Percentiles rank a stretch among this genome's conserved stretches.
Evolutionary conservation across 2,329 filamentous ascomycete genomes (phyloP).

Genomic region (Lithohypha guttulata): DNA sequence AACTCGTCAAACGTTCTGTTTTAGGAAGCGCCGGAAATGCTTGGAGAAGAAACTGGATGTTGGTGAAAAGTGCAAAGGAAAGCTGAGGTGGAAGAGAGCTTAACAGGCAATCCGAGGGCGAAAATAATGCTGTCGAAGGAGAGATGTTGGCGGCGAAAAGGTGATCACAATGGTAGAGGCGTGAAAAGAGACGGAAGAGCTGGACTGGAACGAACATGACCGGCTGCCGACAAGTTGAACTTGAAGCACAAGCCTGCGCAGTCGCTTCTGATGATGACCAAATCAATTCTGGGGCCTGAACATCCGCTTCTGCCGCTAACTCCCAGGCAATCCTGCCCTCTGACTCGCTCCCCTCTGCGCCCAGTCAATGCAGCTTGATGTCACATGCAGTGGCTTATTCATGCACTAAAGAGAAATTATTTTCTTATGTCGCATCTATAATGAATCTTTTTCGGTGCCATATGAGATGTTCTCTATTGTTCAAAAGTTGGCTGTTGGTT

Average conservation of each 20-base stretch:
- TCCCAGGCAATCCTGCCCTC: neutral
- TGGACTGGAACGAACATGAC: neutral
- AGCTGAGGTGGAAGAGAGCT: slow-evolving; percentile 7
- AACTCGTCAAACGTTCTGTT: neutral
- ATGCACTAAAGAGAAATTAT: neutral
- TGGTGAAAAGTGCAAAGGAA: neutral
- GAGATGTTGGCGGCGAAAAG: neutral
- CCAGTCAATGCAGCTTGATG: slow-evolving; percentile 5
- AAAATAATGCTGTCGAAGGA: slow-evolving; percentile 4
- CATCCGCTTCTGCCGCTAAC: neutral
- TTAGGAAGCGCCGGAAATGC: slow-evolving; percentile 8
- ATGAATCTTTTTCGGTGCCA: neutral
- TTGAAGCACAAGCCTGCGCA: too few species aligned
- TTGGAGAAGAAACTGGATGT: neutral
- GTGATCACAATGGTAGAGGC: neutral
- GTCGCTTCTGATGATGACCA: neutral
- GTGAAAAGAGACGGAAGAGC: slow-evolving; percentile 1
- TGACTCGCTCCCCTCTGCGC: neutral
- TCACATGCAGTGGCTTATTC: slow-evolving; percentile 7
- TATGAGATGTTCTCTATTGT: neutral
- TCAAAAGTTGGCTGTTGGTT: too few species aligned
- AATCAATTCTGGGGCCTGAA: neutral
- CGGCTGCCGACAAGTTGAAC: neutral
- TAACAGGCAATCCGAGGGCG: slow-evolving; percentile 1
- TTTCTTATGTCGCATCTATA: neutral